These are phyloP conservation scores for Ganoderma leucocontextum DNA, from an alignment of 1,284 basidiomycete genomes.

Conservation along the genomic window DNA sequence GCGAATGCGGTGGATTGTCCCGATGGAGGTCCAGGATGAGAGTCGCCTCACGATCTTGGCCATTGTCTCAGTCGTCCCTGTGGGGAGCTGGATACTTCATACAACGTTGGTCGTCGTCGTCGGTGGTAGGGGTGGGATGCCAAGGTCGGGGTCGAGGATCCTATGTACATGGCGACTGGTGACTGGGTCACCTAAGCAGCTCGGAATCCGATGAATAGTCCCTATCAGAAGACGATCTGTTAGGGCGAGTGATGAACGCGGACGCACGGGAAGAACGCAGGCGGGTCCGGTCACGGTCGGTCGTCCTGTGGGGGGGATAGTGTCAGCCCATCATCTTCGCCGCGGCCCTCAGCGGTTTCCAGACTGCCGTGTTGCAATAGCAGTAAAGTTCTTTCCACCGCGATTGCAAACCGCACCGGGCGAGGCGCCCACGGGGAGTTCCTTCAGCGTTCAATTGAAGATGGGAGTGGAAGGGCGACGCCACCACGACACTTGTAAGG, in stretches of 20 bases:
- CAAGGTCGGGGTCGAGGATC: background rate
- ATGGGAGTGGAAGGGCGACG: background rate
- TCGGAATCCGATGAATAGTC: constrained; percentile 1
- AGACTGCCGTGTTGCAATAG: background rate
- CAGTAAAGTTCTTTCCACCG: background rate
- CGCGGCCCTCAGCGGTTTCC: background rate
- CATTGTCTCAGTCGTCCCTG: background rate
- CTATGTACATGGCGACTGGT: background rate
- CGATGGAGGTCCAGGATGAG: constrained; percentile 6
- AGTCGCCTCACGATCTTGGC: constrained; percentile 11
- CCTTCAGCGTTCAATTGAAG: background rate
- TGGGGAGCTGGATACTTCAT: background rate
- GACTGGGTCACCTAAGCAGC: constrained; percentile 1
- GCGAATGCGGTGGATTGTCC: background rate
- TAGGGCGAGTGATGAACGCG: constrained; percentile 5
- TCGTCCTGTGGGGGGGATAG: background rate
- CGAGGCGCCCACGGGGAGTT: background rate
- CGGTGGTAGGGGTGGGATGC: background rate
- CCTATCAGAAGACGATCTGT: constrained; percentile 2
- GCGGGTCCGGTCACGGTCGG: background rate
- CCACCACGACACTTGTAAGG: background rate
- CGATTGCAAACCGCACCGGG: background rate
- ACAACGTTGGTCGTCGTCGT: background rate
- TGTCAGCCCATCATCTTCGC: background rate
- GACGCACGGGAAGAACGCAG: background rate